Evolutionary conservation across 1,139 yeast genomes (phyloP).

Genomic region (Blastobotrys aristatus): DNA sequence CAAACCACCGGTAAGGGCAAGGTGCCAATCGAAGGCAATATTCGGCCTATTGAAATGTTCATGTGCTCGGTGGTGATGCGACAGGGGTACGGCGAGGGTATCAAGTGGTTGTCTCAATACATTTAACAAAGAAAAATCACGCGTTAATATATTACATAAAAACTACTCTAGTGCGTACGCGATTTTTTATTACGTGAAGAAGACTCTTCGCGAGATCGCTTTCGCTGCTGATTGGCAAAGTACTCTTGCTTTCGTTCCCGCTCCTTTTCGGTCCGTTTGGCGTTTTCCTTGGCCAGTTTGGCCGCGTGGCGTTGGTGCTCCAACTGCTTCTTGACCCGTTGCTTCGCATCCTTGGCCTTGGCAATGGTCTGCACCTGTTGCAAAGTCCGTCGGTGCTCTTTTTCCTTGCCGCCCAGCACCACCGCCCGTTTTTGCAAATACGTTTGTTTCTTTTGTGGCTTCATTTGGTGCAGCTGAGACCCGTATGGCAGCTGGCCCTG

Average conservation of each 20-base stretch:
- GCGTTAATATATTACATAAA: neutral
- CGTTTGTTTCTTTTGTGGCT: constrained; percentile 78
- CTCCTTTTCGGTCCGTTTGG: constrained; percentile 65
- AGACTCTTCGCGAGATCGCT: constrained; percentile 41
- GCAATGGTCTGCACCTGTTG: constrained; percentile 81
- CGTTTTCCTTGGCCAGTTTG: constrained; percentile 69
- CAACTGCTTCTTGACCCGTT: constrained; percentile 66
- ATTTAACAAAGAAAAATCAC: constrained; percentile 42
- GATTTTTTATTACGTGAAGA: neutral
- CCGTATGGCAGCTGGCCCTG: constrained; percentile 81
- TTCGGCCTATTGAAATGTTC: constrained; percentile 91
- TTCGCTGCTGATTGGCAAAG: constrained; percentile 69
- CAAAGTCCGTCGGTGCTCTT: constrained; percentile 85
- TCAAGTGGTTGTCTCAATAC: constrained; percentile 94
- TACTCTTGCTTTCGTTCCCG: constrained; percentile 82
- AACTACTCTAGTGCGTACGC: constrained; percentile 2
- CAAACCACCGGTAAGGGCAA: constrained; percentile 86
- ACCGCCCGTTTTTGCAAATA: constrained; percentile 92
- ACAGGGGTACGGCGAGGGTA: constrained; percentile 93
- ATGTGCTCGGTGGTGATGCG: constrained; percentile 98
- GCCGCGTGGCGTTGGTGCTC: constrained; percentile 72
- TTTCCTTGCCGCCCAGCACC: constrained; percentile 85
- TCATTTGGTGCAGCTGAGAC: constrained; percentile 71
- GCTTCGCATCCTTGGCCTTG: constrained; percentile 80
- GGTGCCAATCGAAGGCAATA: constrained; percentile 62